These are phyloP conservation scores for Aspergillus aculeatinus DNA, from an alignment of 2,329 filamentous ascomycete genomes.

Conservation along the genomic window DNA sequence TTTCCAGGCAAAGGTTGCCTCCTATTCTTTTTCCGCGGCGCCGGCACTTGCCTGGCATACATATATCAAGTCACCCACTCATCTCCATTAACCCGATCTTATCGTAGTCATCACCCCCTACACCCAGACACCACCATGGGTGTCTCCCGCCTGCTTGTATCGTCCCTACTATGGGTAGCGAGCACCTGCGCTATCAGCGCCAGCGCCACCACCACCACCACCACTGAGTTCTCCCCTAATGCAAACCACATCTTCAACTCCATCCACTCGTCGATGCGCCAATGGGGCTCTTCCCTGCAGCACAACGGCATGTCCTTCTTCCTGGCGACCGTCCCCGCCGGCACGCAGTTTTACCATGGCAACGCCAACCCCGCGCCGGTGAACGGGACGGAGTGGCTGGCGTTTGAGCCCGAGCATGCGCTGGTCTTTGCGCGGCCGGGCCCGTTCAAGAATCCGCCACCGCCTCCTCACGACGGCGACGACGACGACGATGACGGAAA, in stretches of 20 bases:
- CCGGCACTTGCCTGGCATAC: background rate
- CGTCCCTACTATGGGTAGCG: background rate
- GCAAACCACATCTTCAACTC: slow-evolving; percentile 70
- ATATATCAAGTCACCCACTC: background rate
- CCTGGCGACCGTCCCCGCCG: slow-evolving; percentile 62
- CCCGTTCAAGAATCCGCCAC: slow-evolving; percentile 11
- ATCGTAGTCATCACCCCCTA: background rate
- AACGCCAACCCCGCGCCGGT: slow-evolving; percentile 48
- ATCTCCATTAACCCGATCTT: background rate
- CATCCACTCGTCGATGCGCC: slow-evolving; percentile 68
- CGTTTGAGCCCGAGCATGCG: slow-evolving; percentile 75
- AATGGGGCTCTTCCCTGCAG: slow-evolving; percentile 70
- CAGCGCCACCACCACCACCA: background rate
- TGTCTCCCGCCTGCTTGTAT: background rate
- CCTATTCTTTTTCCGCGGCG: background rate
- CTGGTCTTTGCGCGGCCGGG: slow-evolving; percentile 56
- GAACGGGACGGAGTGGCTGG: slow-evolving; percentile 65
- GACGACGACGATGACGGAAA: background rate
- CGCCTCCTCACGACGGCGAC: slow-evolving; percentile 6
- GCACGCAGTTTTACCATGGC: slow-evolving; percentile 69
- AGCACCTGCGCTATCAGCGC: background rate
- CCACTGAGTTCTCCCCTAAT: slow-evolving; percentile 38
- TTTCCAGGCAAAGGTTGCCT: background rate
- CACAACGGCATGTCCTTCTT: slow-evolving; percentile 77
- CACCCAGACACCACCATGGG: background rate